These are phyloP conservation scores for Melampsora larici-populina DNA, from an alignment of 1,284 basidiomycete species.

Conservation along the genomic window DNA sequence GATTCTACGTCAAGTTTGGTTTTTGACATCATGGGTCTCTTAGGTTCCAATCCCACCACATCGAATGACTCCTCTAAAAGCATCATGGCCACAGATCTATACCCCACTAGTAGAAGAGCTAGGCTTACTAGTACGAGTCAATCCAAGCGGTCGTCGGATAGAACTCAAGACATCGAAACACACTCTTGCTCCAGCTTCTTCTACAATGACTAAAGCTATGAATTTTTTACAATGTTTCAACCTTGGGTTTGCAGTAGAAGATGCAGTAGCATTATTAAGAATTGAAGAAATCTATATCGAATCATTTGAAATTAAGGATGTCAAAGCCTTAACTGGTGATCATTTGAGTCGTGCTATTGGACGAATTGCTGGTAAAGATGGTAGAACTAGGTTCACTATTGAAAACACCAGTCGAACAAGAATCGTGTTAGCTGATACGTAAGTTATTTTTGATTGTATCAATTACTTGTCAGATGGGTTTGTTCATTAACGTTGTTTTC, in stretches of 20 bases:
- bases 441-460: neutral
- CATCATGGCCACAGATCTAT: constrained; percentile 39
- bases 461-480: no score
- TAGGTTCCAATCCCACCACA: constrained; percentile 39
- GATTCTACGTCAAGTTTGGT: neutral
- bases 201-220: constrained; percentile 28
- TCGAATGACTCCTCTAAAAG: constrained; percentile 34
- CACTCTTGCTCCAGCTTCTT: constrained; percentile 35
- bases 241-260: constrained; percentile 33
- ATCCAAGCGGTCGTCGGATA: constrained; percentile 12
- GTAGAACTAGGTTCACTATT: constrained; percentile 34
- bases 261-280: constrained; percentile 33
- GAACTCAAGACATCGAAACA: constrained; percentile 38
- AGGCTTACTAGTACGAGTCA: constrained; percentile 36
- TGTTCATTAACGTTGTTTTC: neutral
- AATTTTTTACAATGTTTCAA: constrained; percentile 38
- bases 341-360: constrained; percentile 43
- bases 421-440: constrained; percentile 40
- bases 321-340: constrained; percentile 35
- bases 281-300: constrained; percentile 40
- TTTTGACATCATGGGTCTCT: neutral
- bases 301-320: constrained; percentile 42
- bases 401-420: constrained; percentile 43
- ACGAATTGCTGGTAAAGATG: constrained; percentile 42
- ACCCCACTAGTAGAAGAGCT: constrained; percentile 37